A percentile compares a stretch with the other conserved stretches of the same genome.
phyloP scores from a whole-genome alignment of 2,329 filamentous ascomycete genomes.

The Tympanopsis confertula region DNA sequence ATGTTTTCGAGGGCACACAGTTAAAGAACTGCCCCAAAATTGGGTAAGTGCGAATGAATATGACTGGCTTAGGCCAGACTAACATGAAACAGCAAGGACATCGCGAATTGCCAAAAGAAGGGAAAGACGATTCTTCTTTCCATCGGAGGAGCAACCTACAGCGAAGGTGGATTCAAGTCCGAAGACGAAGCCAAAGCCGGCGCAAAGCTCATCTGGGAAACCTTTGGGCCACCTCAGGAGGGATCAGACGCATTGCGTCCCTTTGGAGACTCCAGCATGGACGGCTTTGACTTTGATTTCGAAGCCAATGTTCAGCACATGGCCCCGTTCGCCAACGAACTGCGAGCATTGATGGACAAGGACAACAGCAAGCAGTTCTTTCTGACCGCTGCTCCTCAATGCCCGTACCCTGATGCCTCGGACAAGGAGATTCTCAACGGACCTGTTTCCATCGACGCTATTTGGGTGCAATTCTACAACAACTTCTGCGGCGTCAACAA shows the following conservation, averaged over 20 bases:
- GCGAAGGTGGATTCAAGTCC: constrained; percentile 53
- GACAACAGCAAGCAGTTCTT: constrained; percentile 39
- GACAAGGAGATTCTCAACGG: constrained; percentile 43
- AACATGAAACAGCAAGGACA: constrained; percentile 26
- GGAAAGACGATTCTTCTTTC: constrained; percentile 65
- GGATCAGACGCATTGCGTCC: constrained; percentile 36
- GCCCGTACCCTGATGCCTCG: constrained; percentile 50
- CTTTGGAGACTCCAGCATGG: constrained; percentile 52
- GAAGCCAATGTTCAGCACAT: constrained; percentile 50
- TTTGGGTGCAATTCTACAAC: constrained; percentile 60
- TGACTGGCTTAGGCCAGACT: constrained; percentile 2
- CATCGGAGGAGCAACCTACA: constrained; percentile 60
- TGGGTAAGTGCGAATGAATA: constrained; percentile 34
- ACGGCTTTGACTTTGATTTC: constrained; percentile 71
- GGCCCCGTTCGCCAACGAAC: constrained; percentile 43
- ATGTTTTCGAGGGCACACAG: constrained; percentile 40
- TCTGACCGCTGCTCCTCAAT: constrained; percentile 58
- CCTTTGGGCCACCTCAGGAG: constrained; percentile 47
- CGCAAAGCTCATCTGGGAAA: constrained; percentile 56
- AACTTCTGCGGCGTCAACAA: constrained; percentile 50
- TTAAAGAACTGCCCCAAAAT: constrained; percentile 52
- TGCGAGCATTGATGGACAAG: constrained; percentile 42
- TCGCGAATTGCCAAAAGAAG: constrained; percentile 47
- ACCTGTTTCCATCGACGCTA: constrained; percentile 42
- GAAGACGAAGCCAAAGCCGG: constrained; percentile 35